Evolutionary conservation across 169 alveolate species (phyloP).

Genomic region (Cryptosporidium felis): DNA sequence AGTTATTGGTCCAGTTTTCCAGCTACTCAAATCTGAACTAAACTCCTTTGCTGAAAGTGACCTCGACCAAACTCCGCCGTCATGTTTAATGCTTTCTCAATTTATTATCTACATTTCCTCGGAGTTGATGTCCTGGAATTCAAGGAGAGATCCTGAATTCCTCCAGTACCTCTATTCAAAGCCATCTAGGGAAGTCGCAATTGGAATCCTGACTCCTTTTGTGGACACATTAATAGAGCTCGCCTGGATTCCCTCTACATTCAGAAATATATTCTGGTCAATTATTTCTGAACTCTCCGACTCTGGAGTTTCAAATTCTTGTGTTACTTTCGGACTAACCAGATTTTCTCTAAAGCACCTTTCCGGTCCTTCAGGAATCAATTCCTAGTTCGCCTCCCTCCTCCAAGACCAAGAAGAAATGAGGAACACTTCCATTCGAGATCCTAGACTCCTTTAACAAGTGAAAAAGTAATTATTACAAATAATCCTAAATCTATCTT

Average conservation of each 20-base stretch:
- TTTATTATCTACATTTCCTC: constrained; percentile 55
- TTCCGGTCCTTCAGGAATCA: not conserved
- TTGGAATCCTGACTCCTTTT: constrained; percentile 41
- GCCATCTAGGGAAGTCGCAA: constrained; percentile 42
- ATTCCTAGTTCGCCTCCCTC: not conserved
- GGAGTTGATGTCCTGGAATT: constrained; percentile 29
- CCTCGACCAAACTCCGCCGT: not conserved
- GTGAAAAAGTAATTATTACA: too few relatives aligned
- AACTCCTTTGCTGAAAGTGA: not conserved
- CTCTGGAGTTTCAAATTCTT: constrained; percentile 41
- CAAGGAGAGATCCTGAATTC: not conserved
- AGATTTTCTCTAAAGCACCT: not conserved
- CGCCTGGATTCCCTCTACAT: constrained; percentile 52
- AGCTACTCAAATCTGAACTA: constrained; percentile 32
- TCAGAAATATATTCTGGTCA: constrained; percentile 50
- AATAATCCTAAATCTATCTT: not conserved
- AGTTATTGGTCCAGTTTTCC: constrained; percentile 50
- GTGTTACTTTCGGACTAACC: constrained; percentile 37
- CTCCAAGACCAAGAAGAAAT: too few relatives aligned
- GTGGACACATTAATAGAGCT: constrained; percentile 38
- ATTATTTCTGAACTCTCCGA: constrained; percentile 52
- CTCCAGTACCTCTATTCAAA: not conserved
- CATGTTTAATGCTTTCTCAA: constrained; percentile 59
- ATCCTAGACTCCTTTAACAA: too few relatives aligned
- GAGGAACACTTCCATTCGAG: too few relatives aligned